These are phyloP conservation scores for Geotrichum cucujoidarum DNA, from an alignment of 1,139 yeast genomes.

Conservation along the genomic window DNA sequence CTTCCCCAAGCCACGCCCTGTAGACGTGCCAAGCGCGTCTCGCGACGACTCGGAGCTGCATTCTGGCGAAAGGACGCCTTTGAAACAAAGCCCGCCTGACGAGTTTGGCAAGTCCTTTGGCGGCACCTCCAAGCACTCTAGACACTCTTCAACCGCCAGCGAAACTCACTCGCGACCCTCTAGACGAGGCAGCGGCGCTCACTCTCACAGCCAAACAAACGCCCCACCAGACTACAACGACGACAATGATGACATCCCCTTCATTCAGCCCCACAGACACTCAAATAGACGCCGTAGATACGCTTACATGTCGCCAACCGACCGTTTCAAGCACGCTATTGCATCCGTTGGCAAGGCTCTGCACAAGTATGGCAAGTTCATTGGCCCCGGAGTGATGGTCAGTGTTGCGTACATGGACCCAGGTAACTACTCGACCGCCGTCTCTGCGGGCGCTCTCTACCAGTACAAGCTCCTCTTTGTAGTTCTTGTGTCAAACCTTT, in stretches of 20 bases:
- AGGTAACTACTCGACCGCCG: conserved; percentile 78
- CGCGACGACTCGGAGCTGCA: not conserved
- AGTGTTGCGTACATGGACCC: conserved; percentile 82
- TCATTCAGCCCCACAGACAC: conserved; percentile 58
- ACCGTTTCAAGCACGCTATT: conserved; percentile 51
- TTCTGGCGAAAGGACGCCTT: conserved; percentile 6
- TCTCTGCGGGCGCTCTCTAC: conserved; percentile 70
- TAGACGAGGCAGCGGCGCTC: not conserved
- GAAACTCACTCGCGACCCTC: not conserved
- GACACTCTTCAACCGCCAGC: not conserved
- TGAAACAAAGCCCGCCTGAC: conserved; percentile 1
- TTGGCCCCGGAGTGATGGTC: conserved; percentile 78
- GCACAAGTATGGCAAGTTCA: conserved; percentile 52
- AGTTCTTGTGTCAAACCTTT: conserved; percentile 59
- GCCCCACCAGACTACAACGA: conserved; percentile 39
- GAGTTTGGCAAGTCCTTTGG: conserved; percentile 3
- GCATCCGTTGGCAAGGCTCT: conserved; percentile 47
- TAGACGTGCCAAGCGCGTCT: not conserved
- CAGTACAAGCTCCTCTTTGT: conserved; percentile 60
- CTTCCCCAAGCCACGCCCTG: not conserved
- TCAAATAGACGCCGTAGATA: not conserved
- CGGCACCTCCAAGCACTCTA: conserved; percentile 4
- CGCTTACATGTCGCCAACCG: conserved; percentile 36
- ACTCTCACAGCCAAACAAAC: conserved; percentile 15
- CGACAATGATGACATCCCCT: conserved; percentile 57